phyloP scores from a whole-genome alignment of 345 rosid genomes.

The Crucihimalaya himalaica region DNA sequence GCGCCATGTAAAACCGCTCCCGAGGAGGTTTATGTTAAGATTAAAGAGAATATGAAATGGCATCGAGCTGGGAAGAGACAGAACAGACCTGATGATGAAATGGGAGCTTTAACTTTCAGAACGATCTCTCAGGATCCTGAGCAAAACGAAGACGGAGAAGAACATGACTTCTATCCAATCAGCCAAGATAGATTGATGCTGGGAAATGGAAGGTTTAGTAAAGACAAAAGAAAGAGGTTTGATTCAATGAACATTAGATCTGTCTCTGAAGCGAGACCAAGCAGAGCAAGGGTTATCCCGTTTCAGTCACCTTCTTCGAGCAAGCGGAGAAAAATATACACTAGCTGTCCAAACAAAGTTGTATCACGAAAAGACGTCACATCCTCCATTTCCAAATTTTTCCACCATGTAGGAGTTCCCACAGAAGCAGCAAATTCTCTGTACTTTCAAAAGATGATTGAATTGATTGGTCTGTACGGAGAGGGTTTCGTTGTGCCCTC shows the following conservation, averaged over 20 bases:
- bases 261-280: constrained; percentile 50
- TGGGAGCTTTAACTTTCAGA: constrained; percentile 46
- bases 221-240: constrained; percentile 47
- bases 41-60: constrained; percentile 83
- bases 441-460: constrained; percentile 61
- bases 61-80: constrained; percentile 72
- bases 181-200: constrained; percentile 48
- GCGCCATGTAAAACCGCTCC: constrained; percentile 69
- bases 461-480: constrained; percentile 55
- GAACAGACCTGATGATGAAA: constrained; percentile 53
- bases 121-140: constrained; percentile 55
- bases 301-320: constrained; percentile 43
- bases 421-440: constrained; percentile 54
- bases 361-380: constrained; percentile 54
- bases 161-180: constrained; percentile 42
- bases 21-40: constrained; percentile 70
- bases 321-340: constrained; percentile 44
- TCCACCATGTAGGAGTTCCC: constrained; percentile 62
- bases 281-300: constrained; percentile 51
- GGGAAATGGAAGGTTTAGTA: constrained; percentile 54
- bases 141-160: constrained; percentile 54
- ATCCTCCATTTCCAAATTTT: constrained; percentile 61
- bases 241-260: constrained; percentile 47
- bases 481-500: constrained; percentile 52
- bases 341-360: constrained; percentile 40